phyloP scores from a whole-genome alignment of 2,329 filamentous ascomycete species.

The Rhynchosporium agropyri region DNA sequence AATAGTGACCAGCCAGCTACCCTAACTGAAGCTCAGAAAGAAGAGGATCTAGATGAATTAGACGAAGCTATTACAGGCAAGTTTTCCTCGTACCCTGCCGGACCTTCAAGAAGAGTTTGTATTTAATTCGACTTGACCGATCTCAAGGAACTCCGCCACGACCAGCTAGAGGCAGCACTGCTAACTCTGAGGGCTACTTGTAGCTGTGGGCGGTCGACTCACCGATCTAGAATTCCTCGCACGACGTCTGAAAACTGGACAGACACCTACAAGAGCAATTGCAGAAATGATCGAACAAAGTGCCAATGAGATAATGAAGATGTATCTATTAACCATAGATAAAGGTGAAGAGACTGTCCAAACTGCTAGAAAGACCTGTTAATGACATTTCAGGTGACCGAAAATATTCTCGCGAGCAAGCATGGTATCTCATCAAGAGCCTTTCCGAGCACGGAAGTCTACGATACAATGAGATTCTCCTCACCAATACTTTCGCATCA shows the following conservation, averaged over 20 bases:
- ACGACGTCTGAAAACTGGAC: slow-evolving; percentile 84
- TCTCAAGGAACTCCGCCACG: no score
- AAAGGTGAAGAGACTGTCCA: slow-evolving; percentile 32
- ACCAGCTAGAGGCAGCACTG: background rate
- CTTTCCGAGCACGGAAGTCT: slow-evolving; percentile 70
- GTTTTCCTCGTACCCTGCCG: background rate
- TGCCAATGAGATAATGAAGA: slow-evolving; percentile 87
- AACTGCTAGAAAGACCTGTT: no score
- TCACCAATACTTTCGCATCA: slow-evolving; percentile 72
- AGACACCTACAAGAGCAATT: slow-evolving; percentile 79
- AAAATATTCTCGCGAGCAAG: slow-evolving; percentile 82
- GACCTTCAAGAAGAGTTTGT: background rate
- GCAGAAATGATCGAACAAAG: slow-evolving; percentile 87
- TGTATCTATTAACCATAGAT: slow-evolving; percentile 72
- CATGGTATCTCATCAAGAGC: slow-evolving; percentile 83
- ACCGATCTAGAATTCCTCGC: slow-evolving; percentile 94
- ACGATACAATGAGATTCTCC: slow-evolving; percentile 82
- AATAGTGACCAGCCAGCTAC: slow-evolving; percentile 42
- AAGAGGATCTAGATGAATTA: slow-evolving; percentile 65
- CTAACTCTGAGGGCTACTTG: background rate
- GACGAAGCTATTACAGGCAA: slow-evolving; percentile 71
- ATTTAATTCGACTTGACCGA: no score
- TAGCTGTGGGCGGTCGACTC: slow-evolving; percentile 81
- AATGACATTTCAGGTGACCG: slow-evolving; percentile 44
- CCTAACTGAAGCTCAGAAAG: slow-evolving; percentile 39